Base-by-base conservation (phyloP, 306 rosid genomes). In the Quercus ilex region DNA sequence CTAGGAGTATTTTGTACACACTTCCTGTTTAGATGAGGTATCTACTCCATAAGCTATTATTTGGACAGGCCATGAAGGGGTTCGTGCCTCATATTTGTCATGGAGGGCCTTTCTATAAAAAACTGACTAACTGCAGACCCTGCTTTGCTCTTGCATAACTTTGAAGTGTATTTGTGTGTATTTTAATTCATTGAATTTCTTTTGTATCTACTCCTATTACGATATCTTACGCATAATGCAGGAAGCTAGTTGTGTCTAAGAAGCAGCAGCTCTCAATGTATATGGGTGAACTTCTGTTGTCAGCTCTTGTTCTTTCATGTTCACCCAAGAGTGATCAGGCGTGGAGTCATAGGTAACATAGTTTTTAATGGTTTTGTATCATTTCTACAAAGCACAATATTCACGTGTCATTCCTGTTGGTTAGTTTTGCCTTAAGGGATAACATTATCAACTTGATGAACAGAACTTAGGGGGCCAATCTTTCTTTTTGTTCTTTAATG, bases 261-360 rank as follows among this genome's bases (percentile, higher is more conserved):
- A 90, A 84, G 84, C 77, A 83, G 65, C 69, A 80, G 70, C 67
- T 51, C 41, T 69, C 90, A 2, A 14, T 74, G 65, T 86, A 79
- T 56, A 30, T 87, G 83, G 87, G 90, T 83, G 96, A 95, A 85
- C 98, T 95, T 82, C 76, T 53, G 62, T 79, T 91, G 75, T 91
- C 97, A 38, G 83, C 87, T 13, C 91, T 94, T 58, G 92, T 94
- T 75, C 97, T 94, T 74, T 92, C 97, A 20, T 83, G 55, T 84
- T 89, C 93, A 23, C 92, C 97, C 52, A 94, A 91, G 85, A 90
- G 97, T 23, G 98, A 95, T 76, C 93, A 91, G 78, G 95, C 98
- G 35, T 95, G 98, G 99, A 83, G 82, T 83, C 96, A 92, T 58
- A 89, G 99, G 98, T 92, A 82, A 69, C 23, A 6, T 75, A 63